Evolutionary conservation across 805 yeast genomes (phyloP).

Genomic region (Pichia phayaonensis): DNA sequence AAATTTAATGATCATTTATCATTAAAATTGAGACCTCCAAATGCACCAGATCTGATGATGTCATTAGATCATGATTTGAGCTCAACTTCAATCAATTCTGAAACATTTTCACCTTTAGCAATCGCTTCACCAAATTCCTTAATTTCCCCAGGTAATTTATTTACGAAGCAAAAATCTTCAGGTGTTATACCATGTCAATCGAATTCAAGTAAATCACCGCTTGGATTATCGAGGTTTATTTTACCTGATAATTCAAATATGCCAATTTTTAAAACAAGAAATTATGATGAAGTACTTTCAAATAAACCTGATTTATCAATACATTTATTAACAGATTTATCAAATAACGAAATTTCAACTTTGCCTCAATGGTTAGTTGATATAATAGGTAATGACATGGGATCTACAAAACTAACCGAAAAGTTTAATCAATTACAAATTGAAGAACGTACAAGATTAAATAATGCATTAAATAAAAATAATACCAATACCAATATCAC

Average conservation of each 20-base stretch:
- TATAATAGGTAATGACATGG: conserved; percentile 29
- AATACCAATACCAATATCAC: conserved; percentile 2
- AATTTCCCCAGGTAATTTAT: conserved; percentile 8
- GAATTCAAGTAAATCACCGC: conserved; percentile 3
- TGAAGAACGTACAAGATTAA: conserved; percentile 61
- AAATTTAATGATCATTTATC: conserved; percentile 23
- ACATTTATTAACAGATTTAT: conserved; percentile 18
- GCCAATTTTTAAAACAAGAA: conserved; percentile 41
- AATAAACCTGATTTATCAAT: conserved; percentile 22
- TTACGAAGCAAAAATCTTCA: not conserved
- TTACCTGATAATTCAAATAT: conserved; percentile 37
- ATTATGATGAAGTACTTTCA: conserved; percentile 44
- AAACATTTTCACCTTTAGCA: conserved; percentile 15
- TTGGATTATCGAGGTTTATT: conserved; percentile 43
- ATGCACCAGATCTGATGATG: not conserved
- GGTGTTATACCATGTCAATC: conserved; percentile 2
- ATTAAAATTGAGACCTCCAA: not conserved
- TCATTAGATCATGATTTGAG: not conserved
- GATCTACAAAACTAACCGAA: conserved; percentile 35
- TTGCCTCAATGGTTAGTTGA: conserved; percentile 51
- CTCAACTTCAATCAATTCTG: conserved; percentile 6
- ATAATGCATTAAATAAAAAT: conserved; percentile 31
- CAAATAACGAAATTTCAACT: conserved; percentile 15
- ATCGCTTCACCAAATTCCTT: conserved; percentile 14
- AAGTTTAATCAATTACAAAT: conserved; percentile 62